A percentile compares a stretch with the other conserved stretches of the same genome.
phyloP scores from a whole-genome alignment of 345 rosid species.

The Lagerstroemia speciosa region DNA sequence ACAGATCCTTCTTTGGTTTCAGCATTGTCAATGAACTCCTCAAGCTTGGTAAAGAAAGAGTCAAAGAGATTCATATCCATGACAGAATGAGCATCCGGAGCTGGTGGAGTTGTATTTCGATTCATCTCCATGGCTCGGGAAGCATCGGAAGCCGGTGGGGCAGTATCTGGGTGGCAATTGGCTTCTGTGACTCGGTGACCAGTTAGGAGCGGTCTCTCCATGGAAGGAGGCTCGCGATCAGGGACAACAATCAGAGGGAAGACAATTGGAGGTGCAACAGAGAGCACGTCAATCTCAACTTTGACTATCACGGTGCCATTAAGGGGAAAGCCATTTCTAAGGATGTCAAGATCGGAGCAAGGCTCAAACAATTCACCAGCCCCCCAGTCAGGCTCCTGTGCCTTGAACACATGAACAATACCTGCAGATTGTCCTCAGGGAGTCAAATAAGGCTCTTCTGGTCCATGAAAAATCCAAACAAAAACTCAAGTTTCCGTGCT shows the following conservation, averaged over 20 bases:
- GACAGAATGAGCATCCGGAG: too few relatives aligned
- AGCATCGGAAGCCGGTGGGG: background rate
- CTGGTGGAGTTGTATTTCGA: background rate
- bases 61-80: background rate
- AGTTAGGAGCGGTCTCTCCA: too few relatives aligned
- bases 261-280: background rate
- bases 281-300: slow-evolving; percentile 3
- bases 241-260: background rate
- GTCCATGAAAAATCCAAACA: too few relatives aligned
- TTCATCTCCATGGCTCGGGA: background rate
- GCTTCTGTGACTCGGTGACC: background rate
- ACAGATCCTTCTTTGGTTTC: background rate
- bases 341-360: background rate
- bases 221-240: background rate
- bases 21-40: background rate
- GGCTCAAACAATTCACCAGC: background rate
- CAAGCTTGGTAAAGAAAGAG: background rate
- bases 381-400: slow-evolving; percentile 10
- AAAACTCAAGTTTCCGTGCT: too few relatives aligned
- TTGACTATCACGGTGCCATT: slow-evolving; percentile 6
- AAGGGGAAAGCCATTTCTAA: slow-evolving; percentile 2
- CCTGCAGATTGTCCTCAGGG: slow-evolving; percentile 6
- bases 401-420: slow-evolving; percentile 2
- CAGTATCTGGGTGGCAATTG: background rate
- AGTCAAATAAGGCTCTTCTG: too few relatives aligned